Evolutionary conservation across 352 stramenopile species (phyloP).

Genomic region (Thalassiosira allenii): DNA sequence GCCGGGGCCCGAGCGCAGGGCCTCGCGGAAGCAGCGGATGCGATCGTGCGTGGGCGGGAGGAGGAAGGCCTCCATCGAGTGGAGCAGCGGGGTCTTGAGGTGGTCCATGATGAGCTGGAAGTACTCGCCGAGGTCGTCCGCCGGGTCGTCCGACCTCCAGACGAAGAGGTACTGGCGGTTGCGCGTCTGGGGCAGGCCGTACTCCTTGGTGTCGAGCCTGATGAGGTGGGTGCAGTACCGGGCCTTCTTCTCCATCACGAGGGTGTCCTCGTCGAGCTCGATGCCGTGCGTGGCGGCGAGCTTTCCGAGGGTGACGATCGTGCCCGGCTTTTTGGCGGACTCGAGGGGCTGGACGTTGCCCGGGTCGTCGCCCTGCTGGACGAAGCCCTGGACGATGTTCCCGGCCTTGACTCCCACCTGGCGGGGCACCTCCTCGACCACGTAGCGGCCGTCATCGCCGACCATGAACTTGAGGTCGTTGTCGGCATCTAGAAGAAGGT

Average conservation of each 20-base stretch:
- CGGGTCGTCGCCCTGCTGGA: slow-evolving; percentile 36
- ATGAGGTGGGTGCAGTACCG: slow-evolving; percentile 71
- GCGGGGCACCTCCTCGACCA: slow-evolving; percentile 44
- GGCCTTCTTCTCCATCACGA: slow-evolving; percentile 65
- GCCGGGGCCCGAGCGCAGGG: slow-evolving; percentile 67
- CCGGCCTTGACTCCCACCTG: slow-evolving; percentile 60
- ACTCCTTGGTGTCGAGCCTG: slow-evolving; percentile 80
- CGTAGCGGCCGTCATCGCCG: slow-evolving; percentile 53
- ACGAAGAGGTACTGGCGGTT: slow-evolving; percentile 75
- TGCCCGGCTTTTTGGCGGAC: background rate
- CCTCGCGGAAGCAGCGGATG: slow-evolving; percentile 69
- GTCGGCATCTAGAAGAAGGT: slow-evolving; percentile 39
- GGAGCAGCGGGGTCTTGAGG: slow-evolving; percentile 60
- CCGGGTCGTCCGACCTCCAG: slow-evolving; percentile 60
- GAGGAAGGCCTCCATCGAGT: slow-evolving; percentile 76
- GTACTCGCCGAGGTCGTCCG: slow-evolving; percentile 60
- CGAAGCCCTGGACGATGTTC: slow-evolving; percentile 53
- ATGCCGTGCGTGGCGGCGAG: slow-evolving; percentile 55
- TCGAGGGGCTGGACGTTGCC: slow-evolving; percentile 40
- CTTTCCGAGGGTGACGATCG: slow-evolving; percentile 38
- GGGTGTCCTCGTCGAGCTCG: slow-evolving; percentile 49
- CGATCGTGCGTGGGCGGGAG: slow-evolving; percentile 65
- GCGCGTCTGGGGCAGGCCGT: slow-evolving; percentile 81
- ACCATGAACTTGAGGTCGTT: slow-evolving; percentile 62
- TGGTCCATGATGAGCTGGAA: slow-evolving; percentile 65